Evolutionary conservation across 2,329 filamentous ascomycete species (phyloP), one percentile per base, ranked within the genome.

Genomic region (Aspergillus awamori): DNA sequence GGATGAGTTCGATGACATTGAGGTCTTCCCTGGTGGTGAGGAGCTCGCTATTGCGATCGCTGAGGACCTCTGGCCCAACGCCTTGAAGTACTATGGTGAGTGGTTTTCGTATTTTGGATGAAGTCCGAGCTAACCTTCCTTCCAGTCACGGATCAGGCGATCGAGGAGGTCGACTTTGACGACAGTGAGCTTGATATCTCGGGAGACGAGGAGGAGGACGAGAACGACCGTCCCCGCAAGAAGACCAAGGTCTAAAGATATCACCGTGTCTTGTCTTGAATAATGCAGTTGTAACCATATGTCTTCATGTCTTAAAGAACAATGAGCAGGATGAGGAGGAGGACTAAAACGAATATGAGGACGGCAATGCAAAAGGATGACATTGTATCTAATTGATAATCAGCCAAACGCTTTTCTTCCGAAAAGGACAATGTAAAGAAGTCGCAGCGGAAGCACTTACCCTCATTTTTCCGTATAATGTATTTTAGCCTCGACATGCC

Each of bases 361-460:
- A 96, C 81, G 4, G 83, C 91, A 69, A 99, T 97, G 77, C 93
- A 98, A 80, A 92, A 97, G 76, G 92, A 92, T 68, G 92, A 97
- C 81, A 83, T 84, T 57, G 82, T 83, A 78, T 89, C 86, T 88
- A 70, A 70, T 64, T 30, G 53, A 66, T 63, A 65, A 72, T 70
- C 61, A 69, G 65, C 70, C 67, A n/a, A 66, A 65, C 33, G 65
- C 61, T 63, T 30, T 17, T 24, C 28, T 30, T 30, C 28, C 28
- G n/a, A 17, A 48, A 30, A 17, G 22, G n/a, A 43, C 24, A 48
- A 45, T 30, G 48, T 17, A 54, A 57, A n/a, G 13, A 52, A 80
- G 20, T 17, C 20, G 17, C 2, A 45, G 17, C 20, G 41, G 7
- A 24, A 45, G 5, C 41, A 83, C 70, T 83, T 81, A 85, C 97